A percentile compares a stretch with the other conserved stretches of the same genome.
These are phyloP conservation scores for Vitis labrusca DNA, from an alignment of 164 flowering plant genomes.

Conservation along the genomic window DNA sequence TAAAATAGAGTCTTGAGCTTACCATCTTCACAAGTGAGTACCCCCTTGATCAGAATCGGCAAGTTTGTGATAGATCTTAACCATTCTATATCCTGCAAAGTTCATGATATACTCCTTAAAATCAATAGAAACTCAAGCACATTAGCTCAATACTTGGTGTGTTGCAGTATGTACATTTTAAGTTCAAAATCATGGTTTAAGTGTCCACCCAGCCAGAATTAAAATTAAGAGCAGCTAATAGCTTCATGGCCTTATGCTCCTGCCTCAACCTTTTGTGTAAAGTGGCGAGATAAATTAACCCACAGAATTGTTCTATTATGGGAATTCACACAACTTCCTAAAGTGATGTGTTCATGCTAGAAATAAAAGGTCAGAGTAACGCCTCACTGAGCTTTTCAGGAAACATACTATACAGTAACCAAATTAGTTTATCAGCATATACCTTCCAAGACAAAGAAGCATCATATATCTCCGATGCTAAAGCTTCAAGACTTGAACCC, in stretches of 20 bases:
- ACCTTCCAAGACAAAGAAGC: slow-evolving; percentile 78
- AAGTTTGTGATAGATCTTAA: slow-evolving; percentile 72
- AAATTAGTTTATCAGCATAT: neutral
- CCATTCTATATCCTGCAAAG: slow-evolving; percentile 74
- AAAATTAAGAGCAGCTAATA: too few relatives aligned
- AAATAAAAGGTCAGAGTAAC: too few relatives aligned
- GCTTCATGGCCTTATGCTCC: too few relatives aligned
- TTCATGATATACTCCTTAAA: neutral
- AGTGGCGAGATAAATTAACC: too few relatives aligned
- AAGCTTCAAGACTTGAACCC: slow-evolving; percentile 67
- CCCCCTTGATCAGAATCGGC: slow-evolving; percentile 81
- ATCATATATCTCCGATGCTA: slow-evolving; percentile 42
- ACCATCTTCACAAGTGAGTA: slow-evolving; percentile 87
- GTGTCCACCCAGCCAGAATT: too few relatives aligned
- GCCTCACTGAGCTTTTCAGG: too few relatives aligned
- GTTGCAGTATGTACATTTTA: too few relatives aligned
- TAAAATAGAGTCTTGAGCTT: slow-evolving; percentile 9
- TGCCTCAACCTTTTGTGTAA: too few relatives aligned
- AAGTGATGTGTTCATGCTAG: neutral
- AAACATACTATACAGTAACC: neutral
- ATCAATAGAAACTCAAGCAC: neutral
- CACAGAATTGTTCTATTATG: too few relatives aligned
- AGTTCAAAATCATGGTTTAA: too few relatives aligned
- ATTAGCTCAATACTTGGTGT: too few relatives aligned
- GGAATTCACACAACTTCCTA: too few relatives aligned